These are phyloP conservation scores for Boletus sp. DNA, from an alignment of 768 basidiomycete genomes.

Conservation along the genomic window DNA sequence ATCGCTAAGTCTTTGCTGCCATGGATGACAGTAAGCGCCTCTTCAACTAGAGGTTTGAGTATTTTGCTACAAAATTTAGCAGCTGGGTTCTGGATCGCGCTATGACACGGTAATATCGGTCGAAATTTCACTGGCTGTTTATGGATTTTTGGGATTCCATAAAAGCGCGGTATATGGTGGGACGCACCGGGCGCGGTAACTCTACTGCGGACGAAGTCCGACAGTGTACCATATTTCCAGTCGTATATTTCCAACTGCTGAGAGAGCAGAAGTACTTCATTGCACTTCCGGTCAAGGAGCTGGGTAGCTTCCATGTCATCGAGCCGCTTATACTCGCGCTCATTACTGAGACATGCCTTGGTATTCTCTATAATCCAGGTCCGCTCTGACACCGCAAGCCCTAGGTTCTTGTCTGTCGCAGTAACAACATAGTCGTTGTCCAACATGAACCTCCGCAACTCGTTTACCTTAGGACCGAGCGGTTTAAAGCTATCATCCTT, in stretches of 20 bases:
- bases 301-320: rapidly evolving
- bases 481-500: background rate
- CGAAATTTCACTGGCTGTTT: constrained; percentile 7
- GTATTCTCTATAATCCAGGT: background rate
- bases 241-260: rapidly evolving
- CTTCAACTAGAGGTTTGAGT: constrained; percentile 5
- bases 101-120: background rate
- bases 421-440: background rate
- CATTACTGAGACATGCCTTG: background rate
- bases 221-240: background rate
- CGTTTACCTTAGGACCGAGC: background rate
- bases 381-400: background rate
- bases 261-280: background rate
- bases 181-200: background rate
- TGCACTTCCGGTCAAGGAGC: background rate
- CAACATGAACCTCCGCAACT: background rate
- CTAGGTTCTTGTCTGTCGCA: background rate
- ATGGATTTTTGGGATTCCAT: background rate
- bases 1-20: constrained; percentile 9
- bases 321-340: too few relatives aligned
- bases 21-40: constrained; percentile 1
- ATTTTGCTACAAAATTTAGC: background rate
- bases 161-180: background rate
- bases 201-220: rapidly evolving
- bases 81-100: background rate